Evolutionary conservation across 1,139 yeast genomes (phyloP), one percentile per base, ranked within the genome.

Genomic region (Geotrichum fermentans): DNA sequence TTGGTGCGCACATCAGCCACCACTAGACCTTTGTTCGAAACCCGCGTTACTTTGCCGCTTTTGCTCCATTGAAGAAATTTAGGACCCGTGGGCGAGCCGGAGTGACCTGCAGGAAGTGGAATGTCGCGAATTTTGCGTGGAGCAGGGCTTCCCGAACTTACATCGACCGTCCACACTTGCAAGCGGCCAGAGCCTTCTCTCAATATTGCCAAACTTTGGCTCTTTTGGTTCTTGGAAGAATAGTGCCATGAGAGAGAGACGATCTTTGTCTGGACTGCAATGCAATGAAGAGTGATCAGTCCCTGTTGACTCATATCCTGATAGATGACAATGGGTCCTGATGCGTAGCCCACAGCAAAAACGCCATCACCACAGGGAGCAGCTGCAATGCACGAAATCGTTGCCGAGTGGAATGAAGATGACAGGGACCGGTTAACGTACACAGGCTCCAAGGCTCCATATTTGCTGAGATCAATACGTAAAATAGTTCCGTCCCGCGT

Each of bases 31-130:
- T 29, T n/a, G 14, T 40, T 37, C 3, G 54, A 48, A n/a, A 48
- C 40, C 4, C 50, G 36, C 4, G 47, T 30, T 17, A 51, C 42
- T 36, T 51, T 51, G 6, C 54, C 54, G 21, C 50, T 37, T 36
- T 48, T 51, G 46, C 54, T 51, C 54, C 54, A 51, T 22, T 45
- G 47, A 5, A 51, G 35, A 28, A 51, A 51, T 21, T 36, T 41
- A 4, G 44, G 14, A 22, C 48, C 43, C n/a, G 28, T 16, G 2
- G 51, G 37, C 8, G 53, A 49, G 16, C 37, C 5, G 7, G 51
- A 32, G 16, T 51, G 48, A 3, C 42, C 42, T 5, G 38, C 17
- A 11, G 54, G 52, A 7, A 51, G 37, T 6, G 48, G 46, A 6
- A 51, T 41, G 17, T 51, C 48, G 24, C 54, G 36, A 20, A 51